Evolutionary conservation across 495 filamentous ascomycete species (phyloP).

Genomic region (Pseudoneurospora amorphoporcata): DNA sequence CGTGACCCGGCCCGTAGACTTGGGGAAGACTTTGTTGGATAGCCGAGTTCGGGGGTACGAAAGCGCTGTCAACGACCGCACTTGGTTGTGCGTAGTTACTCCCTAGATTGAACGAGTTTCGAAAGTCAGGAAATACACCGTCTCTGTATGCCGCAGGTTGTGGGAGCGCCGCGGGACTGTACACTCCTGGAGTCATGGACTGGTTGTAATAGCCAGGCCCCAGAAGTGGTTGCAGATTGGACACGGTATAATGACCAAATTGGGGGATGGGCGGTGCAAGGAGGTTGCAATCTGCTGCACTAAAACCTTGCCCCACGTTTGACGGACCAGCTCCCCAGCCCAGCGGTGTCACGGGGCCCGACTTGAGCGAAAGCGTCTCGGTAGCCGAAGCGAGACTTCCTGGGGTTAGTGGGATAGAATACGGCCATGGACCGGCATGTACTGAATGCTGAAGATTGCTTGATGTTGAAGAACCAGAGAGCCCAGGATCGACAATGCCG

Average conservation of each 20-base stretch:
- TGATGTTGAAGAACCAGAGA: background rate
- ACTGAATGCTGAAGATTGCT: slow-evolving; percentile 7
- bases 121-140: slow-evolving; percentile 44
- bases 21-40: slow-evolving; percentile 16
- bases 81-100: slow-evolving; percentile 23
- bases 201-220: slow-evolving; percentile 62
- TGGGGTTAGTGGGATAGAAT: slow-evolving; percentile 4
- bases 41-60: slow-evolving; percentile 19
- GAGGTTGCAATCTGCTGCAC: slow-evolving; percentile 6
- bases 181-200: slow-evolving; percentile 55
- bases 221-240: slow-evolving; percentile 55
- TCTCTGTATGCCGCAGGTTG: slow-evolving; percentile 69
- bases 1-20: slow-evolving; percentile 16
- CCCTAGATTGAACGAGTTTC: slow-evolving; percentile 17
- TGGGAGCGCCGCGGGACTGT: slow-evolving; percentile 60
- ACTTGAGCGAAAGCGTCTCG: background rate
- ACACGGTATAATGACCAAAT: slow-evolving; percentile 29
- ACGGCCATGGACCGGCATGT: slow-evolving; percentile 12
- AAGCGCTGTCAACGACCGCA: slow-evolving; percentile 23
- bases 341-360: slow-evolving; percentile 2
- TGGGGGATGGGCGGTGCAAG: slow-evolving; percentile 22
- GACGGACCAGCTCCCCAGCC: slow-evolving; percentile 14
- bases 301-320: slow-evolving; percentile 4
- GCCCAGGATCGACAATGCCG: slow-evolving; percentile 16
- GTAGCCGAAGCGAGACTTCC: background rate